Percentiles rank a stretch among this genome's conserved stretches.
Conservation (phyloP, 1,284 basidiomycete species). For the Dichomitus squalens region DNA sequence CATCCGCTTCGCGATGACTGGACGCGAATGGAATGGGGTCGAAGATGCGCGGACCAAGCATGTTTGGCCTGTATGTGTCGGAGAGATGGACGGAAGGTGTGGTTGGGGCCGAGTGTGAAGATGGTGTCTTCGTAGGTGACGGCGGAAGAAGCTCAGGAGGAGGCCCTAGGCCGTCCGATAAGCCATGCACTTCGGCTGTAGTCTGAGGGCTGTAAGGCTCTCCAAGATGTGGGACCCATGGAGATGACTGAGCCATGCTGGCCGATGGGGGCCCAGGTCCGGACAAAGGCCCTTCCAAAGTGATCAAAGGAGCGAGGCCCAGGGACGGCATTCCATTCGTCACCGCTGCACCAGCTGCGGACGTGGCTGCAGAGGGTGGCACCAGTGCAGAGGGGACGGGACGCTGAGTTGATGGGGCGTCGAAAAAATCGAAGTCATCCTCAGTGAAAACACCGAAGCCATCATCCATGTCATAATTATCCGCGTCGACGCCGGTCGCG, state of each 20-base stretch:
- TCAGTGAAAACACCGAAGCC: constrained; percentile 62
- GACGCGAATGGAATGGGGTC: constrained; percentile 72
- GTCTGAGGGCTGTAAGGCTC: constrained; percentile 36
- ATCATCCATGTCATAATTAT: constrained; percentile 58
- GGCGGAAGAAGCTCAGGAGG: constrained; percentile 39
- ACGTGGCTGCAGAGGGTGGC: constrained; percentile 10
- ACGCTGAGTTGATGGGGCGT: constrained; percentile 36
- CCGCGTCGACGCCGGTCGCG: constrained; percentile 32
- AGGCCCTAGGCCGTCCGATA: constrained; percentile 14
- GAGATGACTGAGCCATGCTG: constrained; percentile 28
- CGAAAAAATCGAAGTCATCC: constrained; percentile 80
- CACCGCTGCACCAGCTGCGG: constrained; percentile 26
- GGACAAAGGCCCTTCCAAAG: constrained; percentile 33
- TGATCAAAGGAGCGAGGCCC: constrained; percentile 35
- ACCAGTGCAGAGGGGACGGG: constrained; percentile 9
- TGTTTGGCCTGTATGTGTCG: constrained; percentile 18
- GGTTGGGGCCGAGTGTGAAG: constrained; percentile 44
- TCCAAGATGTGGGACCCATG: constrained; percentile 29
- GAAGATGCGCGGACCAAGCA: constrained; percentile 41
- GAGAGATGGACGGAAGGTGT: constrained; percentile 56
- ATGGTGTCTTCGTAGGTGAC: constrained; percentile 43
- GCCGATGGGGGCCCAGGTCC: constrained; percentile 30
- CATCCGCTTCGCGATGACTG: constrained; percentile 61
- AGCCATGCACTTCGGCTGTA: constrained; percentile 20
- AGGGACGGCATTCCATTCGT: constrained; percentile 25